Evolutionary conservation across 257 asterid genomes (phyloP), one percentile per base, ranked within the genome.

Genomic region (Lavandula angustifolia): DNA sequence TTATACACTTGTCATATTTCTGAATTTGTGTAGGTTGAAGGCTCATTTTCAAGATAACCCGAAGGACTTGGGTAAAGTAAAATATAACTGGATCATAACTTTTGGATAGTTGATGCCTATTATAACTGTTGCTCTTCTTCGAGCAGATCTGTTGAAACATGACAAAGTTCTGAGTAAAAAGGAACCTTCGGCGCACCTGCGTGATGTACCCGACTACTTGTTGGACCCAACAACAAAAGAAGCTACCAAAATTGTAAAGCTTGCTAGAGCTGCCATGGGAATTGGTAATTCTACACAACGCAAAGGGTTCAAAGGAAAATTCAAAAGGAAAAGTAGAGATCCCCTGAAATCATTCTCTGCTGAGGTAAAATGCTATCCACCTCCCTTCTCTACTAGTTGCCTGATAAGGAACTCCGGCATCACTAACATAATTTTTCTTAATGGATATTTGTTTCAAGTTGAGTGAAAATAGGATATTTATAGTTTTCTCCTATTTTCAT

Each of bases 11-110:
- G 42, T 29, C 47, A 41, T 46, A 16, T 63, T 6, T 50, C 54
- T 70, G 62, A 34, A 54, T 31, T 4, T 69, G 4, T 44, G 73
- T 79, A 90, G 99, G 83, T 75, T 94, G 87, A 90, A 86, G 84
- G 88, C 95, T 51, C 98, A 94, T 82, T 94, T 94, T 69, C 88
- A 94, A 82, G 95, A 90, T 70, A 88, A 88, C 76, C 98, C 98
- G 16, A 83, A 46, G 76, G 99, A 90, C 76, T 78, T 88, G 12
- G 99, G 99, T 94, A 84, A 73, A 32, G 94, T 88, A 82, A 74
- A 35, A 7, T 47, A 67, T 64, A 22, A 16, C 9, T 66, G 37
- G 50, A 17, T 38, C 4, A 13, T 68, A 38, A 52, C 34, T 10
- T 18, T 40, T 13, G 16, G 14, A 35, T 57, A 22, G 10, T 62